phyloP scores from a whole-genome alignment of 495 filamentous ascomycete species.

The Neurospora sp. region DNA sequence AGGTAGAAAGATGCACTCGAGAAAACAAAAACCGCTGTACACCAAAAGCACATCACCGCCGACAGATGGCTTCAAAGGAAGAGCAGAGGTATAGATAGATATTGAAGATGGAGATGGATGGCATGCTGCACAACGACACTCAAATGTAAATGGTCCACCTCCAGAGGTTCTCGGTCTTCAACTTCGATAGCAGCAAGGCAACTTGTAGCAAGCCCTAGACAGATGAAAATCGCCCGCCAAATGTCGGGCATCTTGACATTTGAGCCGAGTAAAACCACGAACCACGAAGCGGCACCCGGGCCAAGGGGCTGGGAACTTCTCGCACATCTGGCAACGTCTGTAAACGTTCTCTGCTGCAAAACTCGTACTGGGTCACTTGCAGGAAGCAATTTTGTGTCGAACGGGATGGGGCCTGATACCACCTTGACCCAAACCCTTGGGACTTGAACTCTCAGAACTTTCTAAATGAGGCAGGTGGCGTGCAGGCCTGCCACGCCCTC shows the following conservation, averaged over 20 bases:
- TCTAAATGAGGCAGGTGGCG: neutral
- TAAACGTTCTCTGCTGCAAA: neutral
- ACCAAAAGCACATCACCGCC: neutral
- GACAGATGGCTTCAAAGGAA: neutral
- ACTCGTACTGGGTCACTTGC: neutral
- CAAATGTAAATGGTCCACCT: neutral
- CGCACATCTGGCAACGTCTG: neutral
- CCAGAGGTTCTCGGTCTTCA: neutral
- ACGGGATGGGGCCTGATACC: neutral
- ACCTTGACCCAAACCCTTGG: neutral
- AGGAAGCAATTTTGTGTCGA: neutral
- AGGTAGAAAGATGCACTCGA: neutral
- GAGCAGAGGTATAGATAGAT: neutral
- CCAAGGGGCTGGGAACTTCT: neutral
- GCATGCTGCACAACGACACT: neutral
- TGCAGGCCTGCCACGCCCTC: neutral
- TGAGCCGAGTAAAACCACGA: neutral
- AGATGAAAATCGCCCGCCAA: neutral
- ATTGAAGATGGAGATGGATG: neutral
- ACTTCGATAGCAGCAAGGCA: neutral
- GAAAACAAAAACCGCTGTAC: neutral
- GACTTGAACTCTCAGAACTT: neutral
- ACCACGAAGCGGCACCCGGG: neutral
- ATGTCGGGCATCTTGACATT: neutral
- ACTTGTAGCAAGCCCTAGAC: neutral